These are phyloP conservation scores for Physaria fendleri DNA, from an alignment of 345 rosid species.

Conservation along the genomic window DNA sequence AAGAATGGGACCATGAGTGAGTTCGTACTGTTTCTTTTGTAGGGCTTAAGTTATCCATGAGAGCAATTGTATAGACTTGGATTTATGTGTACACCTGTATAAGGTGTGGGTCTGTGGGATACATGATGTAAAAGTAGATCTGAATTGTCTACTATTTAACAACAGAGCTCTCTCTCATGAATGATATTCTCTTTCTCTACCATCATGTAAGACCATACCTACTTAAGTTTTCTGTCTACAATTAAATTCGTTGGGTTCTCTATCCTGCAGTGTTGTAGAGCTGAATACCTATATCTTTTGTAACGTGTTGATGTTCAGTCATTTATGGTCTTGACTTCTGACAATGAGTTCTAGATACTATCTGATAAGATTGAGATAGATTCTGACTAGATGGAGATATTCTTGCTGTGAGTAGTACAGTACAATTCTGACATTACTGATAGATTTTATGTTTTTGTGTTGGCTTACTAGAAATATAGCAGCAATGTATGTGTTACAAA, in stretches of 20 bases:
- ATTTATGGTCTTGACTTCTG: constrained; percentile 9
- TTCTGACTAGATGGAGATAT: not conserved
- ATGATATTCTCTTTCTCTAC: not conserved
- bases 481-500: constrained; percentile 8
- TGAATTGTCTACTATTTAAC: constrained; percentile 20
- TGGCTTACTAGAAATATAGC: not conserved
- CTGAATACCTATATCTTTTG: not conserved
- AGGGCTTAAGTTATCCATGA: not conserved
- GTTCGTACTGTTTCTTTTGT: constrained; percentile 1
- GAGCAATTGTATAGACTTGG: constrained; percentile 15
- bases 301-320: not conserved
- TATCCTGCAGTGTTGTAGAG: not conserved
- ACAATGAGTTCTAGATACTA: not conserved
- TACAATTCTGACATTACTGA: constrained; percentile 2
- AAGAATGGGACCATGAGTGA: constrained; percentile 4
- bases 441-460: not conserved
- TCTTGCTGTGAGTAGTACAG: not conserved
- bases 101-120: constrained; percentile 13
- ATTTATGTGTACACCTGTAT: constrained; percentile 11
- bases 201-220: constrained; percentile 19
- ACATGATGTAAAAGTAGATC: constrained; percentile 8
- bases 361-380: not conserved
- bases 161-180: constrained; percentile 5
- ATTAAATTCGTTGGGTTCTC: constrained; percentile 2
- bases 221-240: not conserved